Base-by-base conservation (phyloP, 305 asterid species). In the Fraxinus albicans region DNA sequence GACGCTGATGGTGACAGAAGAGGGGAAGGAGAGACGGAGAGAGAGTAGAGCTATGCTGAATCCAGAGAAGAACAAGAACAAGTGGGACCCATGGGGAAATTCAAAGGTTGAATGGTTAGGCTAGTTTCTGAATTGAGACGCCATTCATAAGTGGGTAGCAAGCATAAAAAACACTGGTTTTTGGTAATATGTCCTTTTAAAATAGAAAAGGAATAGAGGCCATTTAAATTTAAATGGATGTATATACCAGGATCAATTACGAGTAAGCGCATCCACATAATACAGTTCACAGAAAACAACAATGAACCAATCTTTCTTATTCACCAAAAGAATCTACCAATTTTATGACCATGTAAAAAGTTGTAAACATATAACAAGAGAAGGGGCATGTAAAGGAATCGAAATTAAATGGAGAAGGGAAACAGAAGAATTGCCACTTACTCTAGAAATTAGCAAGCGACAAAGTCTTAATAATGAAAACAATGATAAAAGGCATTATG, bases 401-500 rank as follows among this genome's bases (percentile, higher is more conserved):
- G 1, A 73, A 35, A 73, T 33, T 34, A 73, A 73, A 34, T 34
- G 47, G 44, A 73, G 50, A 73, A 73, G 3, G 12, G 35, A 72
- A 72, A 31, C 13, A 72, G 40, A 69, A 31, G 23, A 72, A 15
- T 72, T 17, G 40, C 55, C 12, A 76, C 55, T 58, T 72, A 47
- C 35, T 33, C 55, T 23, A 63, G 34, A 79, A 15, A 60, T 35
- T 60, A 82, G 69, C 76, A 65, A 53, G 60, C 38, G 35, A 74
- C 31, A 21, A 33, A 50, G 50, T 60, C 58, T 44, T 33, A 50
- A 27, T 75, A 47, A 42, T 81, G 70, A 60, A 78, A 84, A 63
- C 21, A 79, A 72, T n/a, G 77, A 27, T 8, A 53, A 80, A 17
- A 69, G 76, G 47, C 27, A 2, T 73, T 80, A 75, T 67, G 84